Evolutionary conservation across 2,329 filamentous ascomycete genomes (phyloP).

Genomic region (Hansfordia pulvinata): DNA sequence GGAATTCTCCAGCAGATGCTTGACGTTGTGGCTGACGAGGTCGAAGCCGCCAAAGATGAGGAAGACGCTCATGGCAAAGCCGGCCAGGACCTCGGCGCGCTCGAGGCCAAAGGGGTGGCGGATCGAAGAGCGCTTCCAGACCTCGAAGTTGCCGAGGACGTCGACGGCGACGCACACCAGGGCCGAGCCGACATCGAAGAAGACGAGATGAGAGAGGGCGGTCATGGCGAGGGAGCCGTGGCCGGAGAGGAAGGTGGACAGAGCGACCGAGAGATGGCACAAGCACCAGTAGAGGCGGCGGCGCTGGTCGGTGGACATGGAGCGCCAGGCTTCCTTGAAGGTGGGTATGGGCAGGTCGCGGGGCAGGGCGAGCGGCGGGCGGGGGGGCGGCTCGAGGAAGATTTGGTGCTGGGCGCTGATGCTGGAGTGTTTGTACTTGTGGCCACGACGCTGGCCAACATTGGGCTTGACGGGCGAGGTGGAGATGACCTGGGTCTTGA

Average conservation of each 20-base stretch:
- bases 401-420: conserved; percentile 83
- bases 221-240: conserved; percentile 83
- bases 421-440: conserved; percentile 96
- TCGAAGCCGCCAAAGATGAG: conserved; percentile 97
- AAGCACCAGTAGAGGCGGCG: conserved; percentile 77
- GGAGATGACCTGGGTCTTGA: conserved; percentile 69
- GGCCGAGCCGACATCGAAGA: conserved; percentile 90
- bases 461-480: conserved; percentile 70
- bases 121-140: conserved; percentile 87
- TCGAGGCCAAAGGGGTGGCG: conserved; percentile 90
- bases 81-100: conserved; percentile 83
- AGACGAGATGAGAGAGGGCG: conserved; percentile 80
- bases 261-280: conserved; percentile 73
- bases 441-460: conserved; percentile 80
- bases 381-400: conserved; percentile 79
- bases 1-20: conserved; percentile 70
- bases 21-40: conserved; percentile 82
- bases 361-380: conserved; percentile 77
- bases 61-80: conserved; percentile 91
- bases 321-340: conserved; percentile 71
- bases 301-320: conserved; percentile 81
- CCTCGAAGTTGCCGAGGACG: conserved; percentile 90
- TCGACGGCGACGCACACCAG: conserved; percentile 86
- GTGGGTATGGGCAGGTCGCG: conserved; percentile 89
- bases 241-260: conserved; percentile 74